Conservation (phyloP, 768 basidiomycete genomes). For the Xerocomus potaroensis region DNA sequence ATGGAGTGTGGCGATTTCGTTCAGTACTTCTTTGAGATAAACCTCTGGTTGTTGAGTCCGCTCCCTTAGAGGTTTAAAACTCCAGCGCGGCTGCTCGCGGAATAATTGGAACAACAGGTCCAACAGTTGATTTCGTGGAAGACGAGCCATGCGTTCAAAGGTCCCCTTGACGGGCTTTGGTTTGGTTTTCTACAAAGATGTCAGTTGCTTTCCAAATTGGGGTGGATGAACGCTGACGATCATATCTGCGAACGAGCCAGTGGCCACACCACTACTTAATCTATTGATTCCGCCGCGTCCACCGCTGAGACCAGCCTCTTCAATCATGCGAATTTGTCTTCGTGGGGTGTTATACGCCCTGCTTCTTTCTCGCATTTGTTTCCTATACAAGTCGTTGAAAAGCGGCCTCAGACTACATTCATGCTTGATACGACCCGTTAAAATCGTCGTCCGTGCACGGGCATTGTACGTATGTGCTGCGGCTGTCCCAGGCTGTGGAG, state of each 20-base stretch:
- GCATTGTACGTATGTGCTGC: constrained; percentile 42
- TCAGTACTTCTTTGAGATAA: constrained; percentile 80
- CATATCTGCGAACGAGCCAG: constrained; percentile 57
- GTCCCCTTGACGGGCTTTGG: constrained; percentile 62
- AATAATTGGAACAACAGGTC: constrained; percentile 80
- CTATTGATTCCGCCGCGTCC: constrained; percentile 73
- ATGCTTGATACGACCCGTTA: constrained; percentile 78
- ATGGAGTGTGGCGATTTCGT: constrained; percentile 71
- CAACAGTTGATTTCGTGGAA: constrained; percentile 83
- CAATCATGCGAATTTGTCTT: constrained; percentile 69
- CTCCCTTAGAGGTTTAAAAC: constrained; percentile 70
- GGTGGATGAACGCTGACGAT: constrained; percentile 45
- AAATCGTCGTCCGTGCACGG: constrained; percentile 70
- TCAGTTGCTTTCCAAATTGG: constrained; percentile 3
- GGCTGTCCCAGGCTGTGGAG: constrained; percentile 34
- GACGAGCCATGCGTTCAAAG: constrained; percentile 88
- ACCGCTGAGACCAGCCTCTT: constrained; percentile 63
- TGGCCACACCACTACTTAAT: constrained; percentile 70
- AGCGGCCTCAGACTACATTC: constrained; percentile 71
- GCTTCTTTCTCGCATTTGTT: constrained; percentile 67
- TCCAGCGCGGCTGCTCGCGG: constrained; percentile 77
- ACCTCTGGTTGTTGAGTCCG: constrained; percentile 82
- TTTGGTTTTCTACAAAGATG: constrained; percentile 49
- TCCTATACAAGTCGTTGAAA: constrained; percentile 63
- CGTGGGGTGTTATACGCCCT: constrained; percentile 60